Evolutionary conservation across 352 stramenopile species (phyloP).

Genomic region (Globisporangium echinulatum): DNA sequence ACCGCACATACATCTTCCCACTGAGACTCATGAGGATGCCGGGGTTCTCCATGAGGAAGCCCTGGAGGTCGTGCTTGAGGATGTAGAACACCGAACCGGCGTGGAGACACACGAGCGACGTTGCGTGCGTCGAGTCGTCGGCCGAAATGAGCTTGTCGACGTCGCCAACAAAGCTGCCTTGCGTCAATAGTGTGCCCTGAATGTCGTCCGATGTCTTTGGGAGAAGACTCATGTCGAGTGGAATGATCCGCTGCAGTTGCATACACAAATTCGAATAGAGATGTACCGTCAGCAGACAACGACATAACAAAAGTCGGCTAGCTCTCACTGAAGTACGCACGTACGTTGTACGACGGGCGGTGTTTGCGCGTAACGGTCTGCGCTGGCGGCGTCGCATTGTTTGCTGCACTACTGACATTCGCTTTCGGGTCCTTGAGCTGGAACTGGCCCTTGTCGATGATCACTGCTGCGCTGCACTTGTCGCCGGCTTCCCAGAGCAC

Average conservation of each 20-base stretch:
- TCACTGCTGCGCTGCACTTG: slow-evolving; percentile 56
- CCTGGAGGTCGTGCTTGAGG: slow-evolving; percentile 60
- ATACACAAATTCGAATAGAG: not conserved
- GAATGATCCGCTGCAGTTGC: slow-evolving; percentile 38
- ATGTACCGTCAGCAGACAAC: no score
- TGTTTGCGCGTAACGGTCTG: slow-evolving; percentile 27
- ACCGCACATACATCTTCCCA: slow-evolving; percentile 44
- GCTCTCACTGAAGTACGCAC: slow-evolving; percentile 2
- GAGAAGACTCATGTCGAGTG: slow-evolving; percentile 47
- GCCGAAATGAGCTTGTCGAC: slow-evolving; percentile 56
- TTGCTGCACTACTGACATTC: not conserved
- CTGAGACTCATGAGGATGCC: slow-evolving; percentile 72
- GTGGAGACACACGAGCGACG: slow-evolving; percentile 50
- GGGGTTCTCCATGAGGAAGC: slow-evolving; percentile 67
- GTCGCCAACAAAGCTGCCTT: slow-evolving; percentile 61
- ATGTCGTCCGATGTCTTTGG: slow-evolving; percentile 27
- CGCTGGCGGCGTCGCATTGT: slow-evolving; percentile 12
- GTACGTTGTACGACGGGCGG: slow-evolving; percentile 50
- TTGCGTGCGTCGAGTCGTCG: slow-evolving; percentile 49
- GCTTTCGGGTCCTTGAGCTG: slow-evolving; percentile 51
- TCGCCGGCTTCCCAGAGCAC: slow-evolving; percentile 70
- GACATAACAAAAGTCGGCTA: not conserved
- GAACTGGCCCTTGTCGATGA: slow-evolving; percentile 79
- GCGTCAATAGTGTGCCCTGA: slow-evolving; percentile 37
- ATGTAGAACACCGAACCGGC: slow-evolving; percentile 53